Percentiles rank a stretch among this genome's conserved stretches.
These are phyloP conservation scores for Russula dissimulans DNA, from an alignment of 768 basidiomycete species.

Conservation along the genomic window DNA sequence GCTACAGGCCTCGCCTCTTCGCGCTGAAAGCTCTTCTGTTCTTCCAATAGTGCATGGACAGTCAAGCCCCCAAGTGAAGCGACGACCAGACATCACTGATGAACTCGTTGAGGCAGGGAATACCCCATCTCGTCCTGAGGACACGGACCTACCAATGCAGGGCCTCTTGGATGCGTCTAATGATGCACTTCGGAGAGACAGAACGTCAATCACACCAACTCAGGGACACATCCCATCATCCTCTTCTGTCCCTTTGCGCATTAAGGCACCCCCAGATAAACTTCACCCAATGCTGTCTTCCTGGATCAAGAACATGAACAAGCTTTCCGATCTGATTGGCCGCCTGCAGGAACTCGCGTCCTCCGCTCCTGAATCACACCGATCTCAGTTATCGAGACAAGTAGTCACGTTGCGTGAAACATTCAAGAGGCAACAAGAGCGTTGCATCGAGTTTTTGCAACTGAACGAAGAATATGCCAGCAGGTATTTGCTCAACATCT, in stretches of 20 bases:
- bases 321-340: neutral
- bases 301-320: neutral
- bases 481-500: neutral
- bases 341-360: neutral
- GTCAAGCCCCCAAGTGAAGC: no score
- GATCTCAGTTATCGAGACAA: neutral
- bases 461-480: neutral
- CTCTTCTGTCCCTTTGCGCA: no score
- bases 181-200: no score
- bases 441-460: neutral
- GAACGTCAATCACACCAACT: no score
- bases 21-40: slow-evolving; percentile 5
- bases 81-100: no score
- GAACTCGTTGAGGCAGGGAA: no score
- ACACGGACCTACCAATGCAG: no score
- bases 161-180: no score
- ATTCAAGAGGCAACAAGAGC: neutral
- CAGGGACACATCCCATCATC: no score
- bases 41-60: neutral
- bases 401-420: neutral
- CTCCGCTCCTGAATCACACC: neutral
- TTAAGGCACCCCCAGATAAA: neutral
- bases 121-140: no score
- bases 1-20: slow-evolving; percentile 27
- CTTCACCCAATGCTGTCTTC: neutral